Evolutionary conservation across 2,329 filamentous ascomycete genomes (phyloP).

Genomic region (Pseudonectria foliicola): DNA sequence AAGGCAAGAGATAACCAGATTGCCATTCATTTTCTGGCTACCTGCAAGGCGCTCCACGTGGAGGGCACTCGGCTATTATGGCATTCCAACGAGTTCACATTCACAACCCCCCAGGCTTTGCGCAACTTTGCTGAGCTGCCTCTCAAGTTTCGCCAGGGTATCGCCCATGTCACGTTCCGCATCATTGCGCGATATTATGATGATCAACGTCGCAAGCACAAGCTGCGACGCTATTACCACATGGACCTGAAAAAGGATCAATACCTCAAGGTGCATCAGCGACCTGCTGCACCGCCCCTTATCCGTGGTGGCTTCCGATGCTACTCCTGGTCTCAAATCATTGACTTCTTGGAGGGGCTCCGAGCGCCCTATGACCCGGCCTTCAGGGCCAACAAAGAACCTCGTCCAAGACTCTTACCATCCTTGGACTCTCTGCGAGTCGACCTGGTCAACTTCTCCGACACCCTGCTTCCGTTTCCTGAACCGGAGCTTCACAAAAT

Average conservation of each 20-base stretch:
- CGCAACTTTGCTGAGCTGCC: slow-evolving; percentile 42
- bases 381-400: slow-evolving; percentile 26
- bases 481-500: slow-evolving; percentile 43
- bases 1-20: slow-evolving; percentile 39
- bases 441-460: slow-evolving; percentile 48
- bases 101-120: slow-evolving; percentile 45
- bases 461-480: slow-evolving; percentile 37
- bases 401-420: slow-evolving; percentile 39
- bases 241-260: slow-evolving; percentile 34
- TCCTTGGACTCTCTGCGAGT: slow-evolving; percentile 40
- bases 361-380: slow-evolving; percentile 43
- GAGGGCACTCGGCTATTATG: slow-evolving; percentile 46
- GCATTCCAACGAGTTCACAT: slow-evolving; percentile 46
- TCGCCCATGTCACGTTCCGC: slow-evolving; percentile 43
- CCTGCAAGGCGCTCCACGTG: slow-evolving; percentile 40
- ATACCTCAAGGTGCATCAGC: slow-evolving; percentile 33
- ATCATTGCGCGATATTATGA: slow-evolving; percentile 51
- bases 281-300: slow-evolving; percentile 38
- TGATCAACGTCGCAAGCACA: slow-evolving; percentile 38
- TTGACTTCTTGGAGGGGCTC: slow-evolving; percentile 45
- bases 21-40: slow-evolving; percentile 46
- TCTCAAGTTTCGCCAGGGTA: slow-evolving; percentile 32
- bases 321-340: slow-evolving; percentile 47
- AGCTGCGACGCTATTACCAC: slow-evolving; percentile 36
- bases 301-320: slow-evolving; percentile 46